phyloP scores from a whole-genome alignment of 1,139 yeast species.

The Nakaseomyces nivariensis region DNA sequence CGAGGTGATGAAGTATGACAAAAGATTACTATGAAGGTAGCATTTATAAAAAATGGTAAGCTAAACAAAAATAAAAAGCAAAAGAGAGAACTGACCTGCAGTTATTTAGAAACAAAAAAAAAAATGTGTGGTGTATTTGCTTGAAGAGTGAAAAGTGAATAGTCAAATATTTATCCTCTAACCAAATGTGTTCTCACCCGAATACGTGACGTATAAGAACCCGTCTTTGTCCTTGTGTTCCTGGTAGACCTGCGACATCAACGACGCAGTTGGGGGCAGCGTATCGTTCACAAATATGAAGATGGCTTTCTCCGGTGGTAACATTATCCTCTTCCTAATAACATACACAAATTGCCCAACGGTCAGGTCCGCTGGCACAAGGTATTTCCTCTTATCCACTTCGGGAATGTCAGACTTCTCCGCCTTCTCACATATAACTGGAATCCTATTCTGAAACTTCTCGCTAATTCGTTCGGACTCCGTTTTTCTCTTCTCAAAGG shows the following conservation, averaged over 20 bases:
- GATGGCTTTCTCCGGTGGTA: constrained; percentile 96
- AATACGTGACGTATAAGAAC: constrained; percentile 83
- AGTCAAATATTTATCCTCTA: too few relatives aligned
- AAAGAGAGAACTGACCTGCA: not conserved
- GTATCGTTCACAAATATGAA: constrained; percentile 94
- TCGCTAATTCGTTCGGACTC: constrained; percentile 88
- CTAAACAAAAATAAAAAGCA: not conserved
- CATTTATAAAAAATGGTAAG: too few relatives aligned
- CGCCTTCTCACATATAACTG: constrained; percentile 95
- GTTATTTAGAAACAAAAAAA: too few relatives aligned
- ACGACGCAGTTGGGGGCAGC: constrained; percentile 94
- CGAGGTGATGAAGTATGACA: too few relatives aligned
- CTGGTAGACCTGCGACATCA: constrained; percentile 88
- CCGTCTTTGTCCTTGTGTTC: constrained; percentile 98
- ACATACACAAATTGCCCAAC: constrained; percentile 98
- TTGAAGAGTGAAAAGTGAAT: too few relatives aligned
- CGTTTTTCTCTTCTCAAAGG: constrained; percentile 81
- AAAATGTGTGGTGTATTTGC: too few relatives aligned
- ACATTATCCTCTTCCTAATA: constrained; percentile 87
- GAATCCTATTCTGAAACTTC: constrained; percentile 85
- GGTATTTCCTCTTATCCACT: constrained; percentile 91
- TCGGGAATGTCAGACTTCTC: constrained; percentile 95
- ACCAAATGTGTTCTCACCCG: constrained; percentile 81
- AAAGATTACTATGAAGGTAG: too few relatives aligned
- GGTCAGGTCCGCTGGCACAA: constrained; percentile 91